phyloP scores from a whole-genome alignment of 2,329 filamentous ascomycete species.

The Ophiostoma sp. region DNA sequence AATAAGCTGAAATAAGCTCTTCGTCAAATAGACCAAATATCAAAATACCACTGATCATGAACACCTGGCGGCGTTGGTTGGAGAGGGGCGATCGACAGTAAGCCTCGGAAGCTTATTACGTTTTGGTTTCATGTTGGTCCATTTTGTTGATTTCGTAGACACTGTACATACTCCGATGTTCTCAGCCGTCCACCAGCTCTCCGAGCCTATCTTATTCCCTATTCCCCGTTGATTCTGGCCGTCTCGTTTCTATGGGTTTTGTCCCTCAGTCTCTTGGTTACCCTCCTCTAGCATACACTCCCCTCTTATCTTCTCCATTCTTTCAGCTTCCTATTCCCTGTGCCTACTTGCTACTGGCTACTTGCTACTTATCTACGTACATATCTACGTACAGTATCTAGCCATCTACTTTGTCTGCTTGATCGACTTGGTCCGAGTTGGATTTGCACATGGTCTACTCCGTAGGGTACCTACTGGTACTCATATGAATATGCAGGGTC shows the following conservation, averaged over 20 bases:
- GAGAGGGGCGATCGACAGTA: neutral
- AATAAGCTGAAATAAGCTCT: neutral
- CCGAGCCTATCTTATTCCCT: neutral
- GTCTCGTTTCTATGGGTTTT: neutral
- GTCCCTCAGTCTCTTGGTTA: neutral
- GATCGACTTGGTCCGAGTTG: neutral
- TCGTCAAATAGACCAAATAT: neutral
- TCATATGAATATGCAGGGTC: neutral
- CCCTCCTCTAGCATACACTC: neutral
- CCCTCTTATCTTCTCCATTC: neutral
- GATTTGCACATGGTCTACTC: neutral
- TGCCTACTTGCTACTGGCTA: neutral
- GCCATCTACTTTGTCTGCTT: neutral
- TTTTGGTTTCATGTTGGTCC: neutral
- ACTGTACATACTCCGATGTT: neutral
- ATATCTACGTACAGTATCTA: no score
- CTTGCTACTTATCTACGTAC: no score
- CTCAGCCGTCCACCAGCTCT: neutral
- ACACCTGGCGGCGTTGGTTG: neutral
- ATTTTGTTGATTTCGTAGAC: neutral
- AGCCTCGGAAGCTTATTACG: constrained; percentile 4
- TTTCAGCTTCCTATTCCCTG: neutral
- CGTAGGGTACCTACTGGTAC: no score
- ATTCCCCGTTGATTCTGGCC: neutral
- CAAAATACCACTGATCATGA: neutral